phyloP scores from a whole-genome alignment of 2,329 filamentous ascomycete species.

The Beauveria rudraprayagi region DNA sequence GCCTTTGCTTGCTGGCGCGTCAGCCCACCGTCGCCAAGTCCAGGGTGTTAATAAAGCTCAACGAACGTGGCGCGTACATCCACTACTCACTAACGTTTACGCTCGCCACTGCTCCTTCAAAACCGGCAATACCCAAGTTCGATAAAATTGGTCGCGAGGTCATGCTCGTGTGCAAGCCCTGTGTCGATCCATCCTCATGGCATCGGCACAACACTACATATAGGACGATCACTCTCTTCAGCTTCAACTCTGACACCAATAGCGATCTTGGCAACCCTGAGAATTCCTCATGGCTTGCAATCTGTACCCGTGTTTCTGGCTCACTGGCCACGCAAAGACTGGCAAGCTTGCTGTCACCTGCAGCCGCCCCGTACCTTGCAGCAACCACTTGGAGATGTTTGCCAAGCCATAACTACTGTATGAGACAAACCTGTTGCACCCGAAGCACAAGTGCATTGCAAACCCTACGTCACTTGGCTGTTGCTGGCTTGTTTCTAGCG shows the following conservation, averaged over 20 bases:
- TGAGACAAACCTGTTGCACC: neutral
- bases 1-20: too few relatives aligned
- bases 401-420: neutral
- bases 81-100: neutral
- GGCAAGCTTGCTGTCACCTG: neutral
- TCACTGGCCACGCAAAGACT: neutral
- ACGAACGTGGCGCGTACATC: neutral
- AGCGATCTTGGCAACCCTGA: neutral
- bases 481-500: neutral
- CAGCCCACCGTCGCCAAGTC: neutral
- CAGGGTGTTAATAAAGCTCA: neutral
- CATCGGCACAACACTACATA: neutral
- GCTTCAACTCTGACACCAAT: neutral
- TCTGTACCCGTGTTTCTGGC: neutral
- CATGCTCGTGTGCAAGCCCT: neutral
- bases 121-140: neutral
- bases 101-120: neutral
- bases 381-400: neutral
- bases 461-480: neutral
- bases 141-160: neutral
- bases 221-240: neutral
- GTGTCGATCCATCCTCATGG: neutral
- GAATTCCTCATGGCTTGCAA: neutral
- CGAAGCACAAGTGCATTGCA: neutral
- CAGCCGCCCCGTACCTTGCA: neutral